Percentiles rank a stretch among this genome's conserved stretches.
These are phyloP conservation scores for Penicillium arizonense DNA, from an alignment of 495 filamentous ascomycete genomes.

Conservation along the genomic window DNA sequence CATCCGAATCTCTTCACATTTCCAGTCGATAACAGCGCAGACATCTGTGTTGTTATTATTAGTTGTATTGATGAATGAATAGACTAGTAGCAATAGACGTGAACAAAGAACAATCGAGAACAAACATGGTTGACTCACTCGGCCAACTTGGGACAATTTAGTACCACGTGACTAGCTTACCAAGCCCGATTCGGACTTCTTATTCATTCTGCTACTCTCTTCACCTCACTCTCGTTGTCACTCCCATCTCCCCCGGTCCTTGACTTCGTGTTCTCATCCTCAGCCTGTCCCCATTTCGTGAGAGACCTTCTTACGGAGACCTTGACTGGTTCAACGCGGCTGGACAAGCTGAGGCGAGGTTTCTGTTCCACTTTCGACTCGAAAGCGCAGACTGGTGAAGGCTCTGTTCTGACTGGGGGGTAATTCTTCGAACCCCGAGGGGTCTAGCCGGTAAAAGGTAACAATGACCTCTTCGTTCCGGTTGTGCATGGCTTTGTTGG, in stretches of 20 bases:
- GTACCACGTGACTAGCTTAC: slow-evolving; percentile 1
- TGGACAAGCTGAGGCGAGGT: slow-evolving; percentile 38
- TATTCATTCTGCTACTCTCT: not conserved
- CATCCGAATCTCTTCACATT: not conserved
- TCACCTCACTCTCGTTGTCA: slow-evolving; percentile 12
- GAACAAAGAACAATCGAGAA: not conserved
- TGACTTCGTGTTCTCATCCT: slow-evolving; percentile 21
- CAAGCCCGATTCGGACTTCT: not conserved
- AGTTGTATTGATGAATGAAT: too few relatives aligned
- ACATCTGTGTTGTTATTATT: not conserved
- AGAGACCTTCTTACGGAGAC: slow-evolving; percentile 44
- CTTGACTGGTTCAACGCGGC: slow-evolving; percentile 51
- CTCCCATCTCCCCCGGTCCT: slow-evolving; percentile 17
- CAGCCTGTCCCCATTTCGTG: slow-evolving; percentile 42
- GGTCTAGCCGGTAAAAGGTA: slow-evolving; percentile 37
- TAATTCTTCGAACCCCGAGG: slow-evolving; percentile 14
- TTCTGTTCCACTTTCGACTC: slow-evolving; percentile 17
- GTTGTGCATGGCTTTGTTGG: slow-evolving; percentile 9
- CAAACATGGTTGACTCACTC: too few relatives aligned
- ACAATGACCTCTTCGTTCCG: slow-evolving; percentile 13
- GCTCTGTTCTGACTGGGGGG: slow-evolving; percentile 27
- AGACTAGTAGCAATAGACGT: not conserved
- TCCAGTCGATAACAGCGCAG: not conserved
- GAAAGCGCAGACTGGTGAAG: slow-evolving; percentile 30
- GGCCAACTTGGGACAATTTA: not conserved